Conservation (phyloP, 208 protist species). For the Endotrypanum monterogeii region DNA sequence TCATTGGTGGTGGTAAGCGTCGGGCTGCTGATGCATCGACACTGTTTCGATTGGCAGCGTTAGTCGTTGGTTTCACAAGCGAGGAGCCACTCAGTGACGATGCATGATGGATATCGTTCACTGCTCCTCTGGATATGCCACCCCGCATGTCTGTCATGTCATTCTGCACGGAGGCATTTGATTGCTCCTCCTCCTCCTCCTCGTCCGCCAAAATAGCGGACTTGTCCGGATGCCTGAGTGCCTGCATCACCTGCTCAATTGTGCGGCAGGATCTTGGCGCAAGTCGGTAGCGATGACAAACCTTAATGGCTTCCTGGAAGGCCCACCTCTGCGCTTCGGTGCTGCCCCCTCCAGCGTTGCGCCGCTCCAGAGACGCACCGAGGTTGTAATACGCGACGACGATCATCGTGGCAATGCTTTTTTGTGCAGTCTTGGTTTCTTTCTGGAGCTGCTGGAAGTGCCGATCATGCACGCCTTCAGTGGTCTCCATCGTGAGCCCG, state of each 20-base stretch:
- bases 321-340: conserved; percentile 41
- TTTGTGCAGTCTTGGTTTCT: conserved; percentile 23
- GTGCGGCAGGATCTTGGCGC: conserved; percentile 60
- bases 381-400: conserved; percentile 86
- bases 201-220: background rate
- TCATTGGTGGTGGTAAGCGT: conserved; percentile 1
- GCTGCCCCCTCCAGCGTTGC: conserved; percentile 34
- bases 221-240: conserved; percentile 37
- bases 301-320: conserved; percentile 58
- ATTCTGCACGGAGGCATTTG: background rate
- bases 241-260: conserved; percentile 63
- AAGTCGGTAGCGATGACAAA: conserved; percentile 56
- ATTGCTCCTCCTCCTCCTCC: background rate
- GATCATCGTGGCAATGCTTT: conserved; percentile 68
- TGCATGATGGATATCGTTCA: background rate
- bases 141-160: background rate
- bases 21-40: background rate
- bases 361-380: conserved; percentile 77
- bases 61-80: background rate
- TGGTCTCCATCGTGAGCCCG: background rate
- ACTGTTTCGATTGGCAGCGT: background rate
- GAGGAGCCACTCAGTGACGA: background rate
- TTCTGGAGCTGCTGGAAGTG: conserved; percentile 35
- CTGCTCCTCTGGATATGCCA: background rate
- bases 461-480: conserved; percentile 6